Conservation (phyloP, 192 early-diverging fungal genomes). For the Coemansia sp. region DNA sequence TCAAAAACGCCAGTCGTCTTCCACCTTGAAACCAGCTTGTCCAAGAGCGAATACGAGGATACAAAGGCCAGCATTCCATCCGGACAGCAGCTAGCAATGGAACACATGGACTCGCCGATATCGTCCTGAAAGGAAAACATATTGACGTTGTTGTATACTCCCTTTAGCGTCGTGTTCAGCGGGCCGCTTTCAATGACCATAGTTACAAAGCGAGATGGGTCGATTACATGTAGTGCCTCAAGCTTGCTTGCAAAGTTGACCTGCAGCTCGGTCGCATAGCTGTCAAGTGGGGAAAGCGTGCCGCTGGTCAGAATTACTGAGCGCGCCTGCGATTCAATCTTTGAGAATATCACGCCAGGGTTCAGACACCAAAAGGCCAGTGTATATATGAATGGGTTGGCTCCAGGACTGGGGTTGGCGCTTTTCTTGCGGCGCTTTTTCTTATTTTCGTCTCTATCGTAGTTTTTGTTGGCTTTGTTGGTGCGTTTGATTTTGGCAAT, state of each 20-base stretch:
- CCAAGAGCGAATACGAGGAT: slow-evolving; percentile 43
- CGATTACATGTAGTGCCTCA: slow-evolving; percentile 68
- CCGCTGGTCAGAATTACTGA: slow-evolving; percentile 63
- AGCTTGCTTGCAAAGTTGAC: slow-evolving; percentile 49
- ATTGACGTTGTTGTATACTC: slow-evolving; percentile 38
- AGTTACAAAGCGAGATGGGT: slow-evolving; percentile 55
- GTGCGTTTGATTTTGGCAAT: slow-evolving; percentile 20
- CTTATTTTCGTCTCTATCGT: background rate
- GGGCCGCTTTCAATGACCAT: slow-evolving; percentile 54
- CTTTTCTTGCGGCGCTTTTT: background rate
- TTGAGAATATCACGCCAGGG: slow-evolving; percentile 32
- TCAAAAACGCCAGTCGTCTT: slow-evolving; percentile 17
- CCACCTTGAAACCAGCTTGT: slow-evolving; percentile 47
- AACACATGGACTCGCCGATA: slow-evolving; percentile 42
- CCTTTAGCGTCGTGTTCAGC: slow-evolving; percentile 35
- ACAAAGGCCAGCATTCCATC: slow-evolving; percentile 50
- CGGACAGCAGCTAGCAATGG: slow-evolving; percentile 35
- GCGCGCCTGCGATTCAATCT: slow-evolving; percentile 40
- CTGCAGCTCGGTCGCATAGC: slow-evolving; percentile 59
- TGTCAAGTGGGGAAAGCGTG: slow-evolving; percentile 62
- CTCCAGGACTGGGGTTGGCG: background rate
- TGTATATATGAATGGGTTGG: slow-evolving; percentile 9
- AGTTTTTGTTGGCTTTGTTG: background rate
- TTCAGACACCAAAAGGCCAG: slow-evolving; percentile 43
- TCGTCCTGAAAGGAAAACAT: slow-evolving; percentile 54